Conservation (phyloP, 2,329 filamentous ascomycete species). For the Grosmannia penicillata region DNA sequence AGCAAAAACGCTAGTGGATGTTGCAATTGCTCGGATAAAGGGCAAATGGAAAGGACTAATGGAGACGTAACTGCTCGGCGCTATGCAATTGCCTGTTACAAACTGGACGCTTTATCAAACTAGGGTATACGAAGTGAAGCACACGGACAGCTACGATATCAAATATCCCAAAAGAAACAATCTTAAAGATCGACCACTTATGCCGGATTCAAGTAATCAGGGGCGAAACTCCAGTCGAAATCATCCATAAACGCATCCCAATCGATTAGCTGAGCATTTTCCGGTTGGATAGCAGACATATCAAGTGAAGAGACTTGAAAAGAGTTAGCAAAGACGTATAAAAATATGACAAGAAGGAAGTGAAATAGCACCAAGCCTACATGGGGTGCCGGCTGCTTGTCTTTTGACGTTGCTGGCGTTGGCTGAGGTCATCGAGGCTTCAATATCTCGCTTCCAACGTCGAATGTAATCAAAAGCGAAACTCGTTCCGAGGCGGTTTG, state of each 20-base stretch:
- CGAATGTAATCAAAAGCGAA: slow-evolving; percentile 34
- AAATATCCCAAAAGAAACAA: neutral
- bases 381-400: slow-evolving; percentile 3
- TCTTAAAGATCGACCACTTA: slow-evolving; percentile 1
- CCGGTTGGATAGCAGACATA: slow-evolving; percentile 7
- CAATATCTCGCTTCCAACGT: slow-evolving; percentile 28
- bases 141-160: too few species aligned
- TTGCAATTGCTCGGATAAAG: too few species aligned
- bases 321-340: neutral
- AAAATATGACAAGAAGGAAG: neutral
- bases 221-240: slow-evolving; percentile 28
- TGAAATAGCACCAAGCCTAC: slow-evolving; percentile 8
- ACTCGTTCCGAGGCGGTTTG: slow-evolving; percentile 31
- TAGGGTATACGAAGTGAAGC: too few species aligned
- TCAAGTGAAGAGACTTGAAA: slow-evolving; percentile 4
- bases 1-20: too few species aligned
- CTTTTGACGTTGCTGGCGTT: slow-evolving; percentile 10
- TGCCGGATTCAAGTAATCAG: slow-evolving; percentile 11
- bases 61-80: too few species aligned
- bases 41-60: too few species aligned
- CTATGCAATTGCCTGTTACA: too few species aligned
- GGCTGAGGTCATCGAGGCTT: slow-evolving; percentile 20
- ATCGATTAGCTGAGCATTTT: slow-evolving; percentile 27
- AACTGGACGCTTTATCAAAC: too few species aligned
- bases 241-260: slow-evolving; percentile 36